Conservation (phyloP, 495 filamentous ascomycete species). For the Xylaria intraflava region DNA sequence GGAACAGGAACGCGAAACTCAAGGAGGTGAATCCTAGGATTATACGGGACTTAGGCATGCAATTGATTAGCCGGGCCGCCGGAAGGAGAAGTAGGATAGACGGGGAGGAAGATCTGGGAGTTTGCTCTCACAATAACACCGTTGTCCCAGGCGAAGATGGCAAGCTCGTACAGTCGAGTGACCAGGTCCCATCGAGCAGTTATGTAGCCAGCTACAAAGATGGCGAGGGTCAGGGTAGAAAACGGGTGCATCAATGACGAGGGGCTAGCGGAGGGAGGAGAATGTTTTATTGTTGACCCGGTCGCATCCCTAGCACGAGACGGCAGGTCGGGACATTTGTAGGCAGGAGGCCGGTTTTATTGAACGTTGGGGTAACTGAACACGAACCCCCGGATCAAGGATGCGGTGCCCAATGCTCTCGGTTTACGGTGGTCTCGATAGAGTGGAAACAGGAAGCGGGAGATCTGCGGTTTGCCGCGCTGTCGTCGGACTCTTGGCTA, state of each 20-base stretch:
- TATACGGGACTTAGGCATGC: slow-evolving; percentile 33
- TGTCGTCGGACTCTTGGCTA: not conserved
- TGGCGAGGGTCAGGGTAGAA: slow-evolving; percentile 83
- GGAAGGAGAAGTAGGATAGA: not conserved
- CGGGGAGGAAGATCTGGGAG: not conserved
- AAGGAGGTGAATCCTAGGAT: slow-evolving; percentile 38
- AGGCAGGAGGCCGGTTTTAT: no score
- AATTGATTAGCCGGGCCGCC: not conserved
- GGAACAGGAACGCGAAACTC: slow-evolving; percentile 35
- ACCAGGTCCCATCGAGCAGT: slow-evolving; percentile 98
- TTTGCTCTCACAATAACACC: slow-evolving; percentile 76
- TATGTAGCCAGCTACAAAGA: slow-evolving; percentile 99
- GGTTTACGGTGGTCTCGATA: not conserved
- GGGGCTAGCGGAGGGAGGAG: not conserved
- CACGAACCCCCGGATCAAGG: not conserved
- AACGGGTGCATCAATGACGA: slow-evolving; percentile 79
- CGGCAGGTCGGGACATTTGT: not conserved
- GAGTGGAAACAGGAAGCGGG: not conserved
- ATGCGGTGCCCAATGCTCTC: not conserved
- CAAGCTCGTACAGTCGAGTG: slow-evolving; percentile 88
- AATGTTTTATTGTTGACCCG: slow-evolving; percentile 13
- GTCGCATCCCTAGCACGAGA: slow-evolving; percentile 21
- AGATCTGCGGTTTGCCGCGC: not conserved
- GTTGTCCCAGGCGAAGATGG: slow-evolving; percentile 97
- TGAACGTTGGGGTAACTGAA: no score